Base-by-base conservation (phyloP, 306 rosid species). In the Vigna reflexopilosa region DNA sequence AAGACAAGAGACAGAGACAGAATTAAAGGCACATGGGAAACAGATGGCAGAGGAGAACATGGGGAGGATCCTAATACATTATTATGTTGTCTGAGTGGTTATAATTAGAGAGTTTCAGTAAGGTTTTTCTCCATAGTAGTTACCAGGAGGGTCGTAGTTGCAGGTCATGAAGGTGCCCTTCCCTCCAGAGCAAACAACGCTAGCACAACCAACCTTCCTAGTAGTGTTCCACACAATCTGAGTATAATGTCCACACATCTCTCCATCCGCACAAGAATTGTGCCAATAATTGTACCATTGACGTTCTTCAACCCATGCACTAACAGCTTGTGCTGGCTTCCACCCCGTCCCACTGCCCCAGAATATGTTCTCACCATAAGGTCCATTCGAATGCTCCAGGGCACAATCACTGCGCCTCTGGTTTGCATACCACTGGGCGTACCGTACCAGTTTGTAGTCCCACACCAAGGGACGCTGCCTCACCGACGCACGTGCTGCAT, bases 71-170 rank as follows among this genome's bases (percentile, higher is more conserved):
- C 28, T 44, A 19, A 54, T 1, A 16, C 76, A 81, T 75, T 36
- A 74, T 58, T 81, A 67, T 67, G 36, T 81, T 59, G 67, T 81
- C 7, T 57, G 65, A 34, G 38, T 11, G 2, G n/a, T n/a, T 58
- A 56, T 11, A 4, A 24, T 11, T 11, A 11, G 15, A 45, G 4
- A 44, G 12, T 6, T 10, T 90, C 83, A 94, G 42, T 92, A 95
- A 72, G 98, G 98, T 56, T 77, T 88, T 69, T 92, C 97, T 32
- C 98, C 93, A 70, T 78, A 63, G 69, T 92, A 95, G 61, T 95
- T 95, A 1, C 98, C 98, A 9, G 98, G 97, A 79, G 97, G 98
- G 73, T 95, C 96, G 66, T 95, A 95, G 67, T 93, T 95, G 66
- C 98, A 95, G 44, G 89, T 85, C 80, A 95, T 92, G 77, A 95